A percentile compares a stretch with the other conserved stretches of the same genome.
phyloP scores from a whole-genome alignment of 495 filamentous ascomycete genomes.

The Xylaria grammica region DNA sequence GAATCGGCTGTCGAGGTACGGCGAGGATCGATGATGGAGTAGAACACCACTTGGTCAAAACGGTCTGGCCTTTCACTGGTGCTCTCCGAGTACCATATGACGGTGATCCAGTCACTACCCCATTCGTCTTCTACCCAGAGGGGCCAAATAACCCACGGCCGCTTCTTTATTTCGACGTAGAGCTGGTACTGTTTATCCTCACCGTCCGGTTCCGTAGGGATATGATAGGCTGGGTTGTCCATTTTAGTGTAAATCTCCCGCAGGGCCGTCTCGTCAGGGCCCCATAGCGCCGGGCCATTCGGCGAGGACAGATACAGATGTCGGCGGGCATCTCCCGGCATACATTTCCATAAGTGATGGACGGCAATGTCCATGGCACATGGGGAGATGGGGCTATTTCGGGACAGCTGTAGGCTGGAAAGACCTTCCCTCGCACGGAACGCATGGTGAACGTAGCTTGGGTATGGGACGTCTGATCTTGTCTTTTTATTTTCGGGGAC shows the following conservation, averaged over 20 bases:
- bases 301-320: constrained; percentile 15
- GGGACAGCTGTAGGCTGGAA: constrained; percentile 31
- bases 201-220: neutral
- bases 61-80: neutral
- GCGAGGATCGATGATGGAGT: constrained; percentile 33
- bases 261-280: neutral
- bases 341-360: constrained; percentile 30
- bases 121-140: constrained; percentile 37
- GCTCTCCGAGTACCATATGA: constrained; percentile 22
- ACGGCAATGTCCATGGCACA: constrained; percentile 28
- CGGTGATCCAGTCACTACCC: constrained; percentile 29
- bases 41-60: neutral
- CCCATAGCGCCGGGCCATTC: constrained; percentile 32
- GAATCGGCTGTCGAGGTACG: constrained; percentile 22
- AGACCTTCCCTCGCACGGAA: constrained; percentile 28
- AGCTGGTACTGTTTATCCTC: constrained; percentile 2
- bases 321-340: constrained; percentile 5
- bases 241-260: constrained; percentile 24
- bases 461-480: constrained; percentile 30
- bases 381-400: constrained; percentile 24
- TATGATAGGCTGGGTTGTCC: neutral
- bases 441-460: constrained; percentile 13
- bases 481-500: constrained; percentile 25
- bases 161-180: constrained; percentile 22
- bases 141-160: constrained; percentile 32